These are phyloP conservation scores for Circinella umbellata DNA, from an alignment of 371 early-diverging fungal species.

Conservation along the genomic window DNA sequence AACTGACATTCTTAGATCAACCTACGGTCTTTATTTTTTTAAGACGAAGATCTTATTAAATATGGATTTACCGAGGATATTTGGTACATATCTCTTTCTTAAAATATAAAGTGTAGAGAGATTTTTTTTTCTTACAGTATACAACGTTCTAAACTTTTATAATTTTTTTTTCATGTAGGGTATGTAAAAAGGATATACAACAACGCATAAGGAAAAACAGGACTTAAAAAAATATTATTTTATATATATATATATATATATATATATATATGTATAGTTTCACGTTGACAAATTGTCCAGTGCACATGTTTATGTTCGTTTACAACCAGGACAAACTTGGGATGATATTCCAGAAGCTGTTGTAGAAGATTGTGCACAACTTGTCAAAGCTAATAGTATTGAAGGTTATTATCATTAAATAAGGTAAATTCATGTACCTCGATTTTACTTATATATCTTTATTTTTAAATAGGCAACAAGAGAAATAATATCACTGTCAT, in stretches of 20 bases:
- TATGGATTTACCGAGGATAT: slow-evolving; percentile 93
- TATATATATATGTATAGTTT: slow-evolving; percentile 57
- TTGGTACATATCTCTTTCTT: slow-evolving; percentile 59
- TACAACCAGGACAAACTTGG: slow-evolving; percentile 78
- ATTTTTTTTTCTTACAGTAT: too few relatives aligned
- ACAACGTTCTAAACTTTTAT: too few relatives aligned
- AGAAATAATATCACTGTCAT: slow-evolving; percentile 78
- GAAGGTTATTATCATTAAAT: slow-evolving; percentile 57
- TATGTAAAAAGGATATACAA: not conserved
- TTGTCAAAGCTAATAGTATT: slow-evolving; percentile 96
- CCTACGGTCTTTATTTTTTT: not conserved
- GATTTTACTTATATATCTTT: not conserved
- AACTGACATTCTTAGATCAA: not conserved
- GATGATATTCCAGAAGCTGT: slow-evolving; percentile 76
- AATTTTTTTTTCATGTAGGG: not conserved
- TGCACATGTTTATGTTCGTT: slow-evolving; percentile 95
- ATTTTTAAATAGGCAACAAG: slow-evolving; percentile 45
- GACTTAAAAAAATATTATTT: not conserved
- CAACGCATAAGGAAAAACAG: not conserved
- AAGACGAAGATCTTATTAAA: slow-evolving; percentile 94
- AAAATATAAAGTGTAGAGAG: not conserved
- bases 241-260: not conserved
- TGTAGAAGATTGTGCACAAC: slow-evolving; percentile 88
- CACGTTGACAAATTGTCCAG: slow-evolving; percentile 97
- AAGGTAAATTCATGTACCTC: not conserved